phyloP scores from a whole-genome alignment of 352 stramenopile species.

The Pythium monospermum region DNA sequence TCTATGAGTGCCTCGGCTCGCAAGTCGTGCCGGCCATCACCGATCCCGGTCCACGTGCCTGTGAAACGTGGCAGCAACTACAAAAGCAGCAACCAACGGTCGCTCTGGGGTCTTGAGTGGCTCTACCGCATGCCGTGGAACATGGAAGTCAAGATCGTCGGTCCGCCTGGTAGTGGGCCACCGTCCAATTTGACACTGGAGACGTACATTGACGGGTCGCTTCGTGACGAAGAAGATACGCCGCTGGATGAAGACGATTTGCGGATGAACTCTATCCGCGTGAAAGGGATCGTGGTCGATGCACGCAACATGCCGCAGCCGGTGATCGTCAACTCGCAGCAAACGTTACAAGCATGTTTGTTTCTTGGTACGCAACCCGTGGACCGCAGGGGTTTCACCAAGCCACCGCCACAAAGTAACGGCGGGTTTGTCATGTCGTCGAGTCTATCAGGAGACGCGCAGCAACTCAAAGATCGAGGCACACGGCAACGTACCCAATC shows the following conservation, averaged over 20 bases:
- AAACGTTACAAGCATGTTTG: conserved; percentile 82
- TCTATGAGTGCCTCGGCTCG: conserved; percentile 22
- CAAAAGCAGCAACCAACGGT: conserved; percentile 59
- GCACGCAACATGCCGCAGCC: conserved; percentile 83
- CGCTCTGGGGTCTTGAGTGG: conserved; percentile 83
- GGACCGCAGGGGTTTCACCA: conserved; percentile 80
- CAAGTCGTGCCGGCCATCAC: conserved; percentile 58
- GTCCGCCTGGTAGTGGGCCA: conserved; percentile 73
- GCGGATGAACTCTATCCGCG: conserved; percentile 83
- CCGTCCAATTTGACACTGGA: conserved; percentile 86
- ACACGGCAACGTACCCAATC: conserved; percentile 41
- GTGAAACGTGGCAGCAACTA: conserved; percentile 70
- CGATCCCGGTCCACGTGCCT: conserved; percentile 80
- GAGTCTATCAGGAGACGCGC: conserved; percentile 44
- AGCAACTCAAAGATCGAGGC: conserved; percentile 49
- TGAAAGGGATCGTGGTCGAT: conserved; percentile 86
- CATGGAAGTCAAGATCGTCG: conserved; percentile 89
- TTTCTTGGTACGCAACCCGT: conserved; percentile 84
- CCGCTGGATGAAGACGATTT: conserved; percentile 69
- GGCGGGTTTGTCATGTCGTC: conserved; percentile 73
- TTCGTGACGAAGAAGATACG: conserved; percentile 66
- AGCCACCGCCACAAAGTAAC: conserved; percentile 82
- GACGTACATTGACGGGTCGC: conserved; percentile 82
- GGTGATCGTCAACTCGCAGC: conserved; percentile 82
- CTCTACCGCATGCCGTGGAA: conserved; percentile 90